A percentile compares a stretch with the other conserved stretches of the same genome.
Evolutionary conservation across 2,329 filamentous ascomycete species (phyloP).

Genomic region (Aotearoamyces nothofagi): DNA sequence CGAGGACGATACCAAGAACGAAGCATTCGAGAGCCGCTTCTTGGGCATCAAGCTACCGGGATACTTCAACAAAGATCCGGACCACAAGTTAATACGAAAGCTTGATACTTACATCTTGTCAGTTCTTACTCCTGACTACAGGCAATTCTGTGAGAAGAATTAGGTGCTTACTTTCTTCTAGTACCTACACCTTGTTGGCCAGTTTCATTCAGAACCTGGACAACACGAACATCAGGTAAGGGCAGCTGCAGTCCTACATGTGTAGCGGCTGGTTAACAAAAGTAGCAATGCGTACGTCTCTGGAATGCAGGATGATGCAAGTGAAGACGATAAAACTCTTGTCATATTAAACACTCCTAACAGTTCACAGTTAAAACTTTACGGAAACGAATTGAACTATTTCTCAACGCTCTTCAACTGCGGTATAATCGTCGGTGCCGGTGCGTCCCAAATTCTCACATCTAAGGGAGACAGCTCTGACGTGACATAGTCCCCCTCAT

Average conservation of each 20-base stretch:
- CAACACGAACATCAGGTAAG: conserved; percentile 15
- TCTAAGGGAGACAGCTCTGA: too few relatives aligned
- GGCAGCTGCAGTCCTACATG: too few relatives aligned
- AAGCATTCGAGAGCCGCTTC: too few relatives aligned
- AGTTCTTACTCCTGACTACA: conserved; percentile 12
- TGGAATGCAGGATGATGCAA: conserved; percentile 23
- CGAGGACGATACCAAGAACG: too few relatives aligned
- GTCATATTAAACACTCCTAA: too few relatives aligned
- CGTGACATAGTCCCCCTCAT: conserved; percentile 24
- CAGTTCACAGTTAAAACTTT: conserved; percentile 22
- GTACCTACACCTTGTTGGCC: too few relatives aligned
- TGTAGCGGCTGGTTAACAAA: too few relatives aligned
- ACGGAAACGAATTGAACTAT: conserved; percentile 24
- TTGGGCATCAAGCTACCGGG: too few relatives aligned
- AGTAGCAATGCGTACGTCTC: conserved; percentile 24
- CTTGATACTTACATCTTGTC: conserved; percentile 14
- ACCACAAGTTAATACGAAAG: conserved; percentile 14
- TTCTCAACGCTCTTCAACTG: conserved; percentile 23
- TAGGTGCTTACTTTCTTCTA: too few relatives aligned
- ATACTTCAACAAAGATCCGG: too few relatives aligned
- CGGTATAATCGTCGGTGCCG: conserved; percentile 6
- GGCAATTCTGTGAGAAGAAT: too few relatives aligned
- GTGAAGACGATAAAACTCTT: too few relatives aligned
- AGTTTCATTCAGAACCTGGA: conserved; percentile 18
- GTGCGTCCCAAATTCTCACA: conserved; percentile 6